A percentile compares a stretch with the other conserved stretches of the same genome.
These are phyloP conservation scores for Euphorbia pulcherrima DNA, from an alignment of 345 rosid genomes.

Conservation along the genomic window DNA sequence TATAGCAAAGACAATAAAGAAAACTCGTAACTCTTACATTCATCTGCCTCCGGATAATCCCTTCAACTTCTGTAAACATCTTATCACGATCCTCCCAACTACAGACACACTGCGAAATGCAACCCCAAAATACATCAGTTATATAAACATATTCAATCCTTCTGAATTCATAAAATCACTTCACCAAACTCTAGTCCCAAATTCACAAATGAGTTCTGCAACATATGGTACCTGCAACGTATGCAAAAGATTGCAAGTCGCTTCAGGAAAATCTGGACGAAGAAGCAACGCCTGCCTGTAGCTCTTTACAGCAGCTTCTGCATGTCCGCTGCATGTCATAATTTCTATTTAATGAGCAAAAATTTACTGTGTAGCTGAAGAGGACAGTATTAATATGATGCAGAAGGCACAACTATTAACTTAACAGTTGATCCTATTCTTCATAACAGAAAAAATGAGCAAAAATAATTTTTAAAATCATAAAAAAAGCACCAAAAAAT, in stretches of 20 bases:
- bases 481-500: too few relatives aligned
- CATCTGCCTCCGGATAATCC: slow-evolving; percentile 77
- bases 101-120: slow-evolving; percentile 64
- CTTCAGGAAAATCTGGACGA: slow-evolving; percentile 95
- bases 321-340: slow-evolving; percentile 60
- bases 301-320: slow-evolving; percentile 89
- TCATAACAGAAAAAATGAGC: neutral
- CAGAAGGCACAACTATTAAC: neutral
- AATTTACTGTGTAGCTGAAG: neutral
- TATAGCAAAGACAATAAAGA: neutral
- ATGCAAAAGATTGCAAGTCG: slow-evolving; percentile 93
- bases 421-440: neutral
- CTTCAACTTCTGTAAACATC: slow-evolving; percentile 83
- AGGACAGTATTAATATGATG: neutral
- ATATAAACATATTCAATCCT: neutral
- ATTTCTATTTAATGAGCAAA: neutral
- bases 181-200: neutral
- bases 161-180: neutral
- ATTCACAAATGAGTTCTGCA: neutral
- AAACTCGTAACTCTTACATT: slow-evolving; percentile 41
- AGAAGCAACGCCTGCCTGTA: slow-evolving; percentile 80
- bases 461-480: too few relatives aligned
- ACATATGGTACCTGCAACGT: slow-evolving; percentile 65
- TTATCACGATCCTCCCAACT: slow-evolving; percentile 91
- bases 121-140: slow-evolving; percentile 8